A percentile compares a stretch with the other conserved stretches of the same genome.
Evolutionary conservation across 371 early-diverging fungal genomes (phyloP).

Genomic region (Actinomortierella ambigua): DNA sequence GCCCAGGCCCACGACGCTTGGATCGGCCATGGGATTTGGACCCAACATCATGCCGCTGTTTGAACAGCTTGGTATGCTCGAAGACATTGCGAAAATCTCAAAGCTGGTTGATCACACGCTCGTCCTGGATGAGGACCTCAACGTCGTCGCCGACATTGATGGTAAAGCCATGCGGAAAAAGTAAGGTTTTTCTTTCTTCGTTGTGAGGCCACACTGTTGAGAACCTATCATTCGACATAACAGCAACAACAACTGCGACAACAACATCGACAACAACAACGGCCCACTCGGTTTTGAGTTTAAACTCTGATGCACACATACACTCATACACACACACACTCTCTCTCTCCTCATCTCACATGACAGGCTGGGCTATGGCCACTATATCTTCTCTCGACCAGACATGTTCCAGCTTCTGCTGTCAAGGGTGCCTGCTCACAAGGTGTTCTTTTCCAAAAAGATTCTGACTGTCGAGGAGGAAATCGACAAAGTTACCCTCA

Average conservation of each 20-base stretch:
- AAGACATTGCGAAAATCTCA: slow-evolving; percentile 22
- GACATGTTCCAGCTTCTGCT: slow-evolving; percentile 14
- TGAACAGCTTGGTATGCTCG: slow-evolving; percentile 25
- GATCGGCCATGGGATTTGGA: slow-evolving; percentile 25
- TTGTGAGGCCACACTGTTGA: too few relatives aligned
- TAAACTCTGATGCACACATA: too few relatives aligned
- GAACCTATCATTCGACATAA: neutral
- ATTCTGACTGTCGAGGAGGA: slow-evolving; percentile 14
- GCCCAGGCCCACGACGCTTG: slow-evolving; percentile 3
- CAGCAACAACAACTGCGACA: neutral
- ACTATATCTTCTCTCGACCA: slow-evolving; percentile 15
- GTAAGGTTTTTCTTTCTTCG: slow-evolving; percentile 10
- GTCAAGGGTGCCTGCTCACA: slow-evolving; percentile 13
- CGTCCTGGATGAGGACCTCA: too few relatives aligned
- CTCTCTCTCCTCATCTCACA: too few relatives aligned
- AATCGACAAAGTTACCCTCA: slow-evolving; percentile 3
- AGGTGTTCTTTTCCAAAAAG: slow-evolving; percentile 19
- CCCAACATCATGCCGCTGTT: slow-evolving; percentile 27
- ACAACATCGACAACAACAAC: neutral
- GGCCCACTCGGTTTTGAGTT: neutral
- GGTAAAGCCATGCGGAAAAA: slow-evolving; percentile 6
- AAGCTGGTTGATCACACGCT: slow-evolving; percentile 1
- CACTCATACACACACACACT: too few relatives aligned
- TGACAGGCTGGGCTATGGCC: slow-evolving; percentile 25
- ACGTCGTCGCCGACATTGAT: too few relatives aligned